Conservation (phyloP, 2,329 filamentous ascomycete species). For the Aspergillus felis region DNA sequence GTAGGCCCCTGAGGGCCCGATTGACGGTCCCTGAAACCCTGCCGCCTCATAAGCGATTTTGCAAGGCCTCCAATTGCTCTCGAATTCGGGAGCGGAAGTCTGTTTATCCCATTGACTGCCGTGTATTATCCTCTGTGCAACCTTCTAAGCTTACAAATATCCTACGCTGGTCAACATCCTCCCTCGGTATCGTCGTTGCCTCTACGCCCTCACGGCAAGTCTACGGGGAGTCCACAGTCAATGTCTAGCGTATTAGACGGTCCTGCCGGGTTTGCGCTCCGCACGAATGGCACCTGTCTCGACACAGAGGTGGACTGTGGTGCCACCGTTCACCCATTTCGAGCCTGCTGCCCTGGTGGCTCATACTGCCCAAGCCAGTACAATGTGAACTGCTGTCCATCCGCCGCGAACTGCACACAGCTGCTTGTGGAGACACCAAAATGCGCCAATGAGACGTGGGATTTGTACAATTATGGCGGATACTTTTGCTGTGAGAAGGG, state of each 20-base stretch:
- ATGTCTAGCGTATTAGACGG: not conserved
- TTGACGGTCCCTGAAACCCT: not conserved
- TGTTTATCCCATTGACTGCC: not conserved
- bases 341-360: not conserved
- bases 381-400: not conserved
- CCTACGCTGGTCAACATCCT: not conserved
- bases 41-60: not conserved
- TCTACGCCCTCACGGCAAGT: not conserved
- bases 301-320: not conserved
- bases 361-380: not conserved
- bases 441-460: not conserved
- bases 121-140: not conserved
- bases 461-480: not conserved
- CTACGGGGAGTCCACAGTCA: not conserved
- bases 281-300: not conserved
- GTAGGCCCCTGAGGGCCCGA: not conserved
- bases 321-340: not conserved
- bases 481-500: not conserved
- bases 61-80: not conserved
- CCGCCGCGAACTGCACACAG: not conserved
- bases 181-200: not conserved
- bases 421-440: not conserved
- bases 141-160: not conserved
- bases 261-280: not conserved
- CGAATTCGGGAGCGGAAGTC: not conserved